These are phyloP conservation scores for Fraxinus excelsior DNA, from an alignment of 257 asterid species.

Conservation along the genomic window DNA sequence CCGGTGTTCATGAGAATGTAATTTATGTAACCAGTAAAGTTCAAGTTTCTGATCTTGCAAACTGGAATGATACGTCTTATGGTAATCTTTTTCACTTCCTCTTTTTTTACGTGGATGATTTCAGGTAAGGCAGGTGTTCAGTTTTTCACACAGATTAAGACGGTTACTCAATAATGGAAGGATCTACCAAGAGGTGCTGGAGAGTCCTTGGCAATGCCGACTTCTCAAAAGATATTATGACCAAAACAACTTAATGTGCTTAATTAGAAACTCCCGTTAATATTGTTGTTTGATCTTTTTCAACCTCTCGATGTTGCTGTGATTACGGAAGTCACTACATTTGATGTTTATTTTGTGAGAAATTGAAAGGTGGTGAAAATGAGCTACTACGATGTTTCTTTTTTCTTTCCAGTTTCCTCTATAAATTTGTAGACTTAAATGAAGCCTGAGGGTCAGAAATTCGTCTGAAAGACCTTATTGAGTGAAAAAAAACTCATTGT, in stretches of 20 bases:
- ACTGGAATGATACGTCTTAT: not conserved
- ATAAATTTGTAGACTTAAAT: too few species aligned
- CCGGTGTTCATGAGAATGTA: not conserved
- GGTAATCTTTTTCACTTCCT: not conserved
- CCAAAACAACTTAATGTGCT: not conserved
- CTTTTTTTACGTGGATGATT: constrained; percentile 1
- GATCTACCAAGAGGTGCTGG: constrained; percentile 67
- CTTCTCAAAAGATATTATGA: constrained; percentile 66
- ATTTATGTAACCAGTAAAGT: too few species aligned
- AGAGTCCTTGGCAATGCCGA: constrained; percentile 94
- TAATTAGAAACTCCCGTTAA: not conserved
- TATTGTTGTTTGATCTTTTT: not conserved
- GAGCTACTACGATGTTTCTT: not conserved
- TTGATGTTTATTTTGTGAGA: not conserved
- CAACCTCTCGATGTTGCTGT: not conserved
- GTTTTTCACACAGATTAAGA: too few species aligned
- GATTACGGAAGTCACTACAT: not conserved
- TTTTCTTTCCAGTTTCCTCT: too few species aligned
- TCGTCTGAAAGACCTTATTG: too few species aligned
- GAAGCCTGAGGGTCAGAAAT: too few species aligned
- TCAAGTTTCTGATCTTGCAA: constrained; percentile 9
- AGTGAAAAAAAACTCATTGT: too few species aligned
- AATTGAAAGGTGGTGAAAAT: not conserved
- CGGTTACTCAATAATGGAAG: too few species aligned
- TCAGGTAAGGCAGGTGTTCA: constrained; percentile 97